phyloP scores from a whole-genome alignment of 1,284 basidiomycete species.

The Termitomyces sp. region DNA sequence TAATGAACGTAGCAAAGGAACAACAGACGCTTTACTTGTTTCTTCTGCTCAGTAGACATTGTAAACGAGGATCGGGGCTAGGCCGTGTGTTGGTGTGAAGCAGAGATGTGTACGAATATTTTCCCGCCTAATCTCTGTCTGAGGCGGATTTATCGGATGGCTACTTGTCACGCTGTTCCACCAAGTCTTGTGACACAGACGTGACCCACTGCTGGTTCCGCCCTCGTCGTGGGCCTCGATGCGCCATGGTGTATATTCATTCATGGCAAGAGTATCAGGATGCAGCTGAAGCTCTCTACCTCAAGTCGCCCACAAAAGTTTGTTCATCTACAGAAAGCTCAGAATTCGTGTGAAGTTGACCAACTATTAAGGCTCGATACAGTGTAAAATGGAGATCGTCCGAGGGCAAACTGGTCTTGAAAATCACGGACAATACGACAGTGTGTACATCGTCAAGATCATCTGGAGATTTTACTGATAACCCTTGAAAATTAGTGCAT shows the following conservation, averaged over 20 bases:
- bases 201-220: slow-evolving; percentile 19
- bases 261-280: slow-evolving; percentile 84
- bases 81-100: neutral
- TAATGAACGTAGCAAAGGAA: neutral
- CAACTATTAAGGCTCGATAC: slow-evolving; percentile 64
- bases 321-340: slow-evolving; percentile 20
- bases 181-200: slow-evolving; percentile 16
- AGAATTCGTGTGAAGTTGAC: neutral
- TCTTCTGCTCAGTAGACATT: slow-evolving; percentile 40
- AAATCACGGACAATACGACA: slow-evolving; percentile 84
- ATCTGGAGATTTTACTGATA: neutral
- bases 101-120: slow-evolving; percentile 5
- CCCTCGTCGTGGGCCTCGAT: slow-evolving; percentile 25
- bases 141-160: slow-evolving; percentile 15
- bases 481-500: slow-evolving; percentile 57
- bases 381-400: slow-evolving; percentile 83
- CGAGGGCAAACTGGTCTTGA: slow-evolving; percentile 82
- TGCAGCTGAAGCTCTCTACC: slow-evolving; percentile 79
- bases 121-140: neutral
- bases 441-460: slow-evolving; percentile 44
- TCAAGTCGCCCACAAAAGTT: slow-evolving; percentile 72
- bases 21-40: slow-evolving; percentile 32
- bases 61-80: neutral
- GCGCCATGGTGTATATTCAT: slow-evolving; percentile 66
- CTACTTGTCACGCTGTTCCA: slow-evolving; percentile 1